These are phyloP conservation scores for Eucalyptus curtisii DNA, from an alignment of 345 rosid species.

Conservation along the genomic window DNA sequence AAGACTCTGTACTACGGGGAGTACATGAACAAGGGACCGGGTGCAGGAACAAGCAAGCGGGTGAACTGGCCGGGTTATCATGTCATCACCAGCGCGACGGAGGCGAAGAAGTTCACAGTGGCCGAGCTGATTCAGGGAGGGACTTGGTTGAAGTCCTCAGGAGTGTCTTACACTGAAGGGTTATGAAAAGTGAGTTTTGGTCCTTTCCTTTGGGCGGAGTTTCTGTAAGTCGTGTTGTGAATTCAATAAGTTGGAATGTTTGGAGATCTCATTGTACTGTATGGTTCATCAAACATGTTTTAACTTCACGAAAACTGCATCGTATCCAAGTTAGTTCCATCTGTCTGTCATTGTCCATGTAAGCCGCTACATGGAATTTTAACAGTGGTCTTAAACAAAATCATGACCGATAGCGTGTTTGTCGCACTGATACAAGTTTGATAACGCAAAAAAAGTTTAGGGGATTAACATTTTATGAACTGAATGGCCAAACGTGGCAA, in stretches of 20 bases:
- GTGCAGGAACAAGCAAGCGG: conserved; percentile 51
- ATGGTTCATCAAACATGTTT: neutral
- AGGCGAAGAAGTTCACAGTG: neutral
- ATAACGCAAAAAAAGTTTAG: too few relatives aligned
- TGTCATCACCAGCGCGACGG: neutral
- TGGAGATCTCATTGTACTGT: neutral
- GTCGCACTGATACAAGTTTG: neutral
- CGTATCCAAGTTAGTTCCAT: neutral
- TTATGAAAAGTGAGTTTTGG: conserved; percentile 4
- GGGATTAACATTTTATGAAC: neutral
- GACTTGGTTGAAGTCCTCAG: neutral
- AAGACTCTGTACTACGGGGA: conserved; percentile 72
- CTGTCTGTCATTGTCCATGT: neutral
- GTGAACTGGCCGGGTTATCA: conserved; percentile 56
- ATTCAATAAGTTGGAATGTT: neutral
- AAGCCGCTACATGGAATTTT: neutral
- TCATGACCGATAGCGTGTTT: neutral
- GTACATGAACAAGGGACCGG: conserved; percentile 61
- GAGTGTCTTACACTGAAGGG: conserved; percentile 29
- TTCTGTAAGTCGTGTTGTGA: neutral
- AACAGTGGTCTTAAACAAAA: neutral
- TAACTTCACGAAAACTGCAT: neutral
- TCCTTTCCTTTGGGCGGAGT: neutral
- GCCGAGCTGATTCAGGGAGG: neutral
- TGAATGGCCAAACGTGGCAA: neutral